Evolutionary conservation across 2,329 filamentous ascomycete species (phyloP).

Genomic region (Anthostomella pinea): DNA sequence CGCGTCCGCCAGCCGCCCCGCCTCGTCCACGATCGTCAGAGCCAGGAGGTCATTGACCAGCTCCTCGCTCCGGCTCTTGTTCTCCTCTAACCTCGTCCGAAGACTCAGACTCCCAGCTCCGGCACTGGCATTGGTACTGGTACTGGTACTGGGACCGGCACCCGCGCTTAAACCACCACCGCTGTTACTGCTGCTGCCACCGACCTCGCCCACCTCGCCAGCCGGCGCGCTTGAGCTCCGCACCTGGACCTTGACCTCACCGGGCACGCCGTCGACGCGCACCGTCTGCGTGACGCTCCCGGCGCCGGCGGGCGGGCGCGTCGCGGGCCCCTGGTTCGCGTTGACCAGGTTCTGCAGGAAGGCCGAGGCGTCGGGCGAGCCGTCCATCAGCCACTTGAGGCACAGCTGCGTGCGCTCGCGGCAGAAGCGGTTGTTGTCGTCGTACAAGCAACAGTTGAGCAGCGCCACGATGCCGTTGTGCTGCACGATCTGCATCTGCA

Average conservation of each 20-base stretch:
- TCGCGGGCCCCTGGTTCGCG: slow-evolving; percentile 23
- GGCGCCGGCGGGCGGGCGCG: slow-evolving; percentile 1
- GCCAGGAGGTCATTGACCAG: slow-evolving; percentile 33
- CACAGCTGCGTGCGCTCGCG: slow-evolving; percentile 88
- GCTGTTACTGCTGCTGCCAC: slow-evolving; percentile 3
- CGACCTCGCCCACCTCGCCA: slow-evolving; percentile 13
- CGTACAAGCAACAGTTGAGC: slow-evolving; percentile 84
- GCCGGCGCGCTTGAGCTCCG: slow-evolving; percentile 34
- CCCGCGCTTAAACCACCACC: not conserved
- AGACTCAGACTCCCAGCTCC: too few relatives aligned
- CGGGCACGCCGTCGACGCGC: slow-evolving; percentile 53
- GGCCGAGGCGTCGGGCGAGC: slow-evolving; percentile 68
- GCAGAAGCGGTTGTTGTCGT: slow-evolving; percentile 91
- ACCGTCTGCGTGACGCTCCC: slow-evolving; percentile 41
- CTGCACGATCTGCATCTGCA: slow-evolving; percentile 83
- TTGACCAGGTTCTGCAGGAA: slow-evolving; percentile 64
- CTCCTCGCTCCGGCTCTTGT: slow-evolving; percentile 30
- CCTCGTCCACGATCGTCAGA: slow-evolving; percentile 24
- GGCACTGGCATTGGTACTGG: too few relatives aligned
- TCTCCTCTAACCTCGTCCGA: slow-evolving; percentile 22
- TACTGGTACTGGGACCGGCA: too few relatives aligned
- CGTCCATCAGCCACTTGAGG: slow-evolving; percentile 78
- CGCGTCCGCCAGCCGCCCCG: slow-evolving; percentile 16
- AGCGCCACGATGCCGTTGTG: slow-evolving; percentile 85
- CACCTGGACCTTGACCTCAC: slow-evolving; percentile 55